Evolutionary conservation across 768 basidiomycete species (phyloP), one percentile per base, ranked within the genome.

Genomic region (Pisolithus sp.): DNA sequence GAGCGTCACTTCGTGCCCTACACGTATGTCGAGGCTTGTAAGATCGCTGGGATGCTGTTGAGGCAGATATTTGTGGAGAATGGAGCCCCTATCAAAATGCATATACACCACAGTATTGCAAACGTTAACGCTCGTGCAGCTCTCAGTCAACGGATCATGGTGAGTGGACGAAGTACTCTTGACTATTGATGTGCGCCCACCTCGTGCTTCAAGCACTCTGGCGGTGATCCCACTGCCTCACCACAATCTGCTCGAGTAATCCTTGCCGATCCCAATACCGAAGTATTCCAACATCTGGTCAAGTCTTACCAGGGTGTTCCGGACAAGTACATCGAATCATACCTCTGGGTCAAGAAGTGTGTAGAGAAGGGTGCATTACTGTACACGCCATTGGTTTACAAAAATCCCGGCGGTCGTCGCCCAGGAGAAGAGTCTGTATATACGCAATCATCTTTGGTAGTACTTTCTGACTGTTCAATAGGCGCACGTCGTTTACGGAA

Each of bases 21-120:
- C 64, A 86, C 86, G 46, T 91, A 81, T 62, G 80, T 91, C 15
- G 86, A 89, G 36, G 85, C 88, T n/a, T 90, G 89, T 71, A 88
- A 86, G 66, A 78, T 85, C n/a, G 79, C 81, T 0, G 83, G 84
- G 12, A 81, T 80, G 76, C 66, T 87, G 13, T 61, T 90, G 49
- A 85, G 79, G 66, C 87, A 89, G 60, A 85, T 90, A 31, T 90
- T 91, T 54, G 68, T 82, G 15, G 81, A 86, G 53, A 72, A 83
- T 31, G 83, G 81, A 5, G 62, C 57, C 3, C 80, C 86, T 1
- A 83, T 89, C 52, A 74, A 77, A 26, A 86, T 91, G 77, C 86
- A 89, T 60, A 88, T 91, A 46, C 86, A 91, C 58, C 73, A 81
- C 1, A 88, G 86, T 62, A 89, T 91, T 43, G 84, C 85, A 26